Evolutionary conservation across 495 filamentous ascomycete genomes (phyloP), one percentile per base, ranked within the genome.

Genomic region (Bombardia bombarda): DNA sequence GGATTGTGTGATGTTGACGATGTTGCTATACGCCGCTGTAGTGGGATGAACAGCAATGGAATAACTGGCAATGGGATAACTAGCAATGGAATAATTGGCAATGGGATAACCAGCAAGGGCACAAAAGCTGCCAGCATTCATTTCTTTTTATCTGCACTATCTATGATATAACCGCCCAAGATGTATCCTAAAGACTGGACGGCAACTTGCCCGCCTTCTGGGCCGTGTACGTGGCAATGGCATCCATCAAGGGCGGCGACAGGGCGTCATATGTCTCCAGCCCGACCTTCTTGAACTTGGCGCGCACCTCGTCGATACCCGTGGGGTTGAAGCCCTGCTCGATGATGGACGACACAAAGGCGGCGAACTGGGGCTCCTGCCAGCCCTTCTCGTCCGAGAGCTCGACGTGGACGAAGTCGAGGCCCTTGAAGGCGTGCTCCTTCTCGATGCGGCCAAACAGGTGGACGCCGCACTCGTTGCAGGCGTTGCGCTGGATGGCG

Each of bases 281-380:
- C 1, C 78, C 75, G 21, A 65, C 42, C 4, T 42, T 24, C 49
- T 64, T 64, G 36, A 80, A 65, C 57, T 60, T 75, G 4, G 16
- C 47, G 16, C 77, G 51, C 4, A 82, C 67, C 22, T 59, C 68
- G 34, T 62, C 67, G 53, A 79, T 80, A 3, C 55, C 54, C 16
- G 60, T 53, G 4, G 77, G 76, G 41, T 72, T 58, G 42, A 72
- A 76, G 4, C 77, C 77, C 53, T 79, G 73, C 67, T 80, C 76
- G 49, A 81, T 79, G 45, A 80, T 75, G 30, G 67, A 74, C 28
- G 65, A 70, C 28, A 80, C 73, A 47, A 80, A 80, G 2, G 67
- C 78, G 2, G 76, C 76, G 52, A 81, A 80, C 56, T 79, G 77
- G 4, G 72, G 72, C 58, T 78, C 77, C 57, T 80, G 75, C 76